Base-by-base conservation (phyloP, 164 flowering plant species). In the Cinnamomum chago region DNA sequence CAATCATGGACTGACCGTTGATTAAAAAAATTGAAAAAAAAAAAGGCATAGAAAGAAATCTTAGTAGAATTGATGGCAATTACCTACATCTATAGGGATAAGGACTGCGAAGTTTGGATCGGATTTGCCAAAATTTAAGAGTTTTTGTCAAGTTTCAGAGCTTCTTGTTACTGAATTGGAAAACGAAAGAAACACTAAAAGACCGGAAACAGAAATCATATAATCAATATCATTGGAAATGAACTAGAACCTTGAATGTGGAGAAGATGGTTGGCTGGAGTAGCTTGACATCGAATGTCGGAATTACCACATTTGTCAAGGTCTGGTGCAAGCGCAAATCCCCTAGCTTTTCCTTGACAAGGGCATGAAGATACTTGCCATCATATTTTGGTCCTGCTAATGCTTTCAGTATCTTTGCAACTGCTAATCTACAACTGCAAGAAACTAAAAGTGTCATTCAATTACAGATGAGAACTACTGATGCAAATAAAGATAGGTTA, bases 201-300 rank as follows among this genome's bases (percentile, higher is more conserved):
- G 47, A 40, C 9, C 1, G 47, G 47, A 40, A 40, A 40, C 2
- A 9, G 47, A 40, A 40, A 40, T 40, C 47, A 9, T 40, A 1
- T 2, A 9, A 40, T 40, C 47, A 40, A 9, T 40, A 58, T 58
- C 18, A 58, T 15, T 17, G 33, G 17, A 72, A 15, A 40, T 18
- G 30, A 33, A 35, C 3, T 13, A 22, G 2, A 50, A 66, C 35
- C 47, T 52, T 28, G 28, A 60, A 81, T 0, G 79, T 50, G 70
- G 85, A 82, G 73, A 87, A 87, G 76, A 85, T 79, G 23, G 50
- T 68, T 17, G 88, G 87, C 66, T 87, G 84, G 17, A 85, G 81
- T 17, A 6, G 76, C 77, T 81, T 85, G 76, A 87, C 80, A 73
- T 86, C 89, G 33, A 85, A 86, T 28, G 86, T 78, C 11, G 88